These are phyloP conservation scores for Penicillium hesseltinei DNA, from an alignment of 2,329 filamentous ascomycete species.

Conservation along the genomic window DNA sequence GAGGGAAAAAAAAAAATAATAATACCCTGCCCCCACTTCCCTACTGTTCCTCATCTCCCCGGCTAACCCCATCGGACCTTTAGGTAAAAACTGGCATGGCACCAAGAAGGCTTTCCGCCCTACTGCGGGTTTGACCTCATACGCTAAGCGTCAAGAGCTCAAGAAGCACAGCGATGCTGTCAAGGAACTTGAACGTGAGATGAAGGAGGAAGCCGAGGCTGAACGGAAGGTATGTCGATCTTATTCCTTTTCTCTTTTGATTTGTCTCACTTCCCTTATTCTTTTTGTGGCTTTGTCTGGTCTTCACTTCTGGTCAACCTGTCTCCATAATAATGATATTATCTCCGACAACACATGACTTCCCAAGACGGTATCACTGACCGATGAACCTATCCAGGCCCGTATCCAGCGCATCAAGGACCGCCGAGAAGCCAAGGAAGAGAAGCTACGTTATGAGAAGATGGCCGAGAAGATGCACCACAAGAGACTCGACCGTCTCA, in stretches of 20 bases:
- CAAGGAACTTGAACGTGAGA: conserved; percentile 90
- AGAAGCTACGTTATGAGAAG: conserved; percentile 88
- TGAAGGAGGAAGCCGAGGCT: conserved; percentile 95
- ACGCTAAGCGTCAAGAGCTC: conserved; percentile 70
- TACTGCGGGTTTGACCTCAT: conserved; percentile 72
- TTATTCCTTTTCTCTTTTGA: background rate
- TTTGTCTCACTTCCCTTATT: background rate
- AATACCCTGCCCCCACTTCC: conserved; percentile 12
- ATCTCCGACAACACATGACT: background rate
- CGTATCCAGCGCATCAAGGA: conserved; percentile 79
- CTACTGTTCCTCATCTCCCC: conserved; percentile 12
- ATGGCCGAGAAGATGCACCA: conserved; percentile 97
- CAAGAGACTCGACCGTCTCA: conserved; percentile 89
- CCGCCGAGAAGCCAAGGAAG: conserved; percentile 82
- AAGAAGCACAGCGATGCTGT: conserved; percentile 69
- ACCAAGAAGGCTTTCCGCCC: conserved; percentile 83
- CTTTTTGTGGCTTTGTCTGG: background rate
- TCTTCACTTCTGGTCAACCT: background rate
- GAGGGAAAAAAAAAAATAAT: background rate
- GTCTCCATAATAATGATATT: background rate
- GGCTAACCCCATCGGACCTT: conserved; percentile 20
- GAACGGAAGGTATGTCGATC: conserved; percentile 66
- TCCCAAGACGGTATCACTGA: conserved; percentile 7
- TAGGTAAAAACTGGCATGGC: conserved; percentile 94
- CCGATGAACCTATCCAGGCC: conserved; percentile 51